phyloP scores from a whole-genome alignment of 176 grass and related monocot genomes.

The Carex littledalei region DNA sequence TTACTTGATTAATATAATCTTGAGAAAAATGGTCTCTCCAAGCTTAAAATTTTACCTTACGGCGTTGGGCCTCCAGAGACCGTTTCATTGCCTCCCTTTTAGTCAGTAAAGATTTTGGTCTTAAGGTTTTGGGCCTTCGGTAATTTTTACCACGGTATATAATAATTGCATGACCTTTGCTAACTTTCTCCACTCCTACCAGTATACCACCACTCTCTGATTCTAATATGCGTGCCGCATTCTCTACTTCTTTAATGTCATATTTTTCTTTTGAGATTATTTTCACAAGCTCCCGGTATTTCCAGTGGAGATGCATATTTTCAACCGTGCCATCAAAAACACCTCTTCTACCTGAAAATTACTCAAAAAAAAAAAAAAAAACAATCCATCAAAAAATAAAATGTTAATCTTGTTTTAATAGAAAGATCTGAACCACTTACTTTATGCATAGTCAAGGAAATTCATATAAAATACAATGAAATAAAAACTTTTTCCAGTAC shows the following conservation, averaged over 20 bases:
- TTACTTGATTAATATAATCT: conserved; percentile 9
- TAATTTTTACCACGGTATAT: conserved; percentile 94
- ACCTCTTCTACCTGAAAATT: conserved; percentile 68
- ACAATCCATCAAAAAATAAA: background rate
- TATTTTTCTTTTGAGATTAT: conserved; percentile 75
- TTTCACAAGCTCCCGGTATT: conserved; percentile 88
- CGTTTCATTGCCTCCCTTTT: conserved; percentile 77
- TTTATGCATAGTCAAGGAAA: background rate
- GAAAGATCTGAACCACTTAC: background rate
- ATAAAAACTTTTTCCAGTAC: background rate
- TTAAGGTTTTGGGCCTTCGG: conserved; percentile 56
- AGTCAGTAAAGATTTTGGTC: conserved; percentile 64
- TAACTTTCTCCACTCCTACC: conserved; percentile 74
- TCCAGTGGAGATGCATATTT: conserved; percentile 98
- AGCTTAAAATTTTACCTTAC: conserved; percentile 43
- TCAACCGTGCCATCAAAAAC: conserved; percentile 93
- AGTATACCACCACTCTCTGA: conserved; percentile 90
- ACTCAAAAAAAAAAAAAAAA: conserved; percentile 13
- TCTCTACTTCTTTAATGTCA: conserved; percentile 50
- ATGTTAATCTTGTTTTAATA: background rate
- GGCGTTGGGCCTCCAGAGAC: conserved; percentile 66
- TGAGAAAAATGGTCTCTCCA: conserved; percentile 1
- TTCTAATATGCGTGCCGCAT: conserved; percentile 61
- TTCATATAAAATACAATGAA: background rate
- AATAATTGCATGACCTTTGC: conserved; percentile 91